Percentiles rank a stretch among this genome's conserved stretches.
These are phyloP conservation scores for Rhododendron griersonianum DNA, from an alignment of 148 eudicot species.

Conservation along the genomic window DNA sequence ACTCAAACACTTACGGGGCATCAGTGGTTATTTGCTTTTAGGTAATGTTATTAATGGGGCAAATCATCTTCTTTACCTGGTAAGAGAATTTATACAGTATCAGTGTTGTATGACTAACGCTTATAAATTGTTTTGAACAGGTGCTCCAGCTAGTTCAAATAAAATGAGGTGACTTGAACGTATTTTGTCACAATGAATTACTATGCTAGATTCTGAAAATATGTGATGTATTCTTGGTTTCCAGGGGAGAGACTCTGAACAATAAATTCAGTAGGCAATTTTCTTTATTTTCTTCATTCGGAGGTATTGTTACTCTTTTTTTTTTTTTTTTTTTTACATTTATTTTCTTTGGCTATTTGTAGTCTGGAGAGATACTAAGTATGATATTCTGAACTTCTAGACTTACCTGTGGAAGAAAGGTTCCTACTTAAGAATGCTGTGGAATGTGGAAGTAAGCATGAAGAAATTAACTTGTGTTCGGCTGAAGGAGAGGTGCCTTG, in stretches of 20 bases:
- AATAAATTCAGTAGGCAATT: background rate
- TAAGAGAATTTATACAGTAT: background rate
- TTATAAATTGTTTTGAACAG: background rate
- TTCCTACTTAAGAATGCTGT: background rate
- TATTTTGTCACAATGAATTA: background rate
- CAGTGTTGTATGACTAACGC: background rate
- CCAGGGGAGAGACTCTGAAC: background rate
- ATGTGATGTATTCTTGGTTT: background rate
- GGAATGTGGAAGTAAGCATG: background rate
- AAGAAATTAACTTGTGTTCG: background rate
- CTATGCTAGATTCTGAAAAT: background rate
- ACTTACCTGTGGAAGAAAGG: background rate
- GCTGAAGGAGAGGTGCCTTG: background rate
- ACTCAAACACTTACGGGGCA: background rate
- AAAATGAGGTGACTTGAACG: background rate
- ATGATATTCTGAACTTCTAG: background rate
- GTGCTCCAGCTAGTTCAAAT: background rate
- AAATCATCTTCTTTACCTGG: background rate
- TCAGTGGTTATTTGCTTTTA: background rate
- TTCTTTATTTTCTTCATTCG: background rate
- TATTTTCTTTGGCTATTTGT: background rate
- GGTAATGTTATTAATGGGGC: background rate
- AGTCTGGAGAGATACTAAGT: background rate
- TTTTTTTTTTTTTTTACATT: no score
- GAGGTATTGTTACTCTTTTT: background rate